Conservation (phyloP, 2,329 filamentous ascomycete species). For the Venturia oleaginea region DNA sequence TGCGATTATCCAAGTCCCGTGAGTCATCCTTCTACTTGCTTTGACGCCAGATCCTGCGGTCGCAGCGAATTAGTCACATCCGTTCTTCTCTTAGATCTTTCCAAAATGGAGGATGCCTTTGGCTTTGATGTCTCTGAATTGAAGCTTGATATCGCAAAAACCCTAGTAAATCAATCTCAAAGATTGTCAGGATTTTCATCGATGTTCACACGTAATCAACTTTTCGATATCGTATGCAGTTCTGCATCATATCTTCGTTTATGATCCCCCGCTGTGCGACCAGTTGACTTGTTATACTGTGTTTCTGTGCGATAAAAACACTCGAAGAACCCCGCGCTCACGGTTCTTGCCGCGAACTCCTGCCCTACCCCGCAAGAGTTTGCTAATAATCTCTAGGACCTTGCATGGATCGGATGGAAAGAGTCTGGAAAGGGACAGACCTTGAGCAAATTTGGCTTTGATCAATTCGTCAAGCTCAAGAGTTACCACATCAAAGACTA, state of each 20-base stretch:
- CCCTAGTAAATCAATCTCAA: neutral
- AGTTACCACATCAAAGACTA: conserved; percentile 87
- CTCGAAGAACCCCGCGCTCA: neutral
- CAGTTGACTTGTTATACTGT: neutral
- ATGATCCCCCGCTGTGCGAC: neutral
- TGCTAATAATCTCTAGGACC: conserved; percentile 47
- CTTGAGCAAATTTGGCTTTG: conserved; percentile 81
- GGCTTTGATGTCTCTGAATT: too few species aligned
- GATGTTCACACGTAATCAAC: neutral
- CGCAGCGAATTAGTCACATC: neutral
- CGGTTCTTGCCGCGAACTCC: neutral
- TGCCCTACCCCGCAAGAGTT: neutral
- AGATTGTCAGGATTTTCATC: neutral
- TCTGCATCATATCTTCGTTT: neutral
- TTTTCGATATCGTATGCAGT: neutral
- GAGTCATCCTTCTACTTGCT: conserved; percentile 38
- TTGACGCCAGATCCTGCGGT: neutral
- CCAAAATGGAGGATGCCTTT: neutral
- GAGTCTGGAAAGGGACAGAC: conserved; percentile 90
- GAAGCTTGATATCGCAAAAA: neutral
- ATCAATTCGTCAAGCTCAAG: conserved; percentile 94
- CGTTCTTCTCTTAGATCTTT: neutral
- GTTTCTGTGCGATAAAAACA: neutral
- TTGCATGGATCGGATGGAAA: conserved; percentile 98
- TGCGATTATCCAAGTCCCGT: conserved; percentile 88